Percentiles rank a stretch among this genome's conserved stretches.
Evolutionary conservation across 164 flowering plant genomes (phyloP).

Genomic region (Protea cynaroides): DNA sequence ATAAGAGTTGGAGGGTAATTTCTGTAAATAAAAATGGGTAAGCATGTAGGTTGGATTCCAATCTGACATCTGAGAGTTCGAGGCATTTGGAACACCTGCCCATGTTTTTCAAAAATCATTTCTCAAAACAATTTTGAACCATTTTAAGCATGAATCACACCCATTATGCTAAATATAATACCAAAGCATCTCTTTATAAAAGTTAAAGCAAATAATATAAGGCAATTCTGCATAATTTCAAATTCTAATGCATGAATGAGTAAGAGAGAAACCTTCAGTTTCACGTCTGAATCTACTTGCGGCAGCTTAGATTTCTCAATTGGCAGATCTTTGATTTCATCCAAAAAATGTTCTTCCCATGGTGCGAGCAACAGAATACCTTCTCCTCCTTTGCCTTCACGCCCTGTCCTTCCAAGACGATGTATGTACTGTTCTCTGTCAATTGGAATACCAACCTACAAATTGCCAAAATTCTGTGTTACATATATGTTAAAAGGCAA

Average conservation of each 20-base stretch:
- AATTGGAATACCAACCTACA: slow-evolving; percentile 76
- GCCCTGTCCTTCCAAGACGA: slow-evolving; percentile 92
- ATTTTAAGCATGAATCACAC: no score
- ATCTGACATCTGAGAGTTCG: no score
- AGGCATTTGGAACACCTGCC: no score
- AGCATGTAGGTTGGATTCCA: no score
- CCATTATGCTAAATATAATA: no score
- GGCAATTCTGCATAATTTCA: background rate
- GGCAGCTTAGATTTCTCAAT: slow-evolving; percentile 50
- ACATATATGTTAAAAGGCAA: background rate
- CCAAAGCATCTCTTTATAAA: background rate
- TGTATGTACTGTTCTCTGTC: slow-evolving; percentile 88
- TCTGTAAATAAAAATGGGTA: no score
- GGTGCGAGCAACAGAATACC: slow-evolving; percentile 89
- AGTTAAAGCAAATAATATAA: background rate
- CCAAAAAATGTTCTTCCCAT: slow-evolving; percentile 87
- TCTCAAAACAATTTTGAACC: no score
- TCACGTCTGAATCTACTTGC: slow-evolving; percentile 39
- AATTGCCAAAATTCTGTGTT: background rate
- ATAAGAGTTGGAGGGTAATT: no score
- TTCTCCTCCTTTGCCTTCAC: slow-evolving; percentile 91
- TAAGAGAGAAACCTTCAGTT: slow-evolving; percentile 49
- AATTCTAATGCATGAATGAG: background rate
- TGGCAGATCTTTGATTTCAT: slow-evolving; percentile 78
- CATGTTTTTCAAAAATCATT: no score